A percentile compares a stretch with the other conserved stretches of the same genome.
Evolutionary conservation across 1,284 basidiomycete species (phyloP).

Genomic region (Tilletia walkeri): DNA sequence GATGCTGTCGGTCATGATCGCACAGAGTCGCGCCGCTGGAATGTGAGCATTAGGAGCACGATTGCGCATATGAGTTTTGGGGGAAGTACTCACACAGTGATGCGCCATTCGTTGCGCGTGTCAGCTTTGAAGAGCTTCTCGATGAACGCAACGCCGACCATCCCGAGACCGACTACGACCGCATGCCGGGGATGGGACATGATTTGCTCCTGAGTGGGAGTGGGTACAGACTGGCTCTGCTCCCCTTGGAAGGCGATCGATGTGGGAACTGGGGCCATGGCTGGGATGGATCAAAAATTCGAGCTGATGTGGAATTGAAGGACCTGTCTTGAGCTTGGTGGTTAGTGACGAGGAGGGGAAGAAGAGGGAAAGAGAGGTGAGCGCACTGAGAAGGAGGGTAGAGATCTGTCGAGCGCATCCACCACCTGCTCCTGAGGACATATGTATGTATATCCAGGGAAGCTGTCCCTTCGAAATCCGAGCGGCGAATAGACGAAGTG

Average conservation of each 20-base stretch:
- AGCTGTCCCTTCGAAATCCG: no score
- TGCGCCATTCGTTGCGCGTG: slow-evolving; percentile 38
- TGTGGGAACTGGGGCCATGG: slow-evolving; percentile 12
- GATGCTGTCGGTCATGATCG: slow-evolving; percentile 32
- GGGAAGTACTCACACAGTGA: slow-evolving; percentile 29
- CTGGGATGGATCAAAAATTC: no score
- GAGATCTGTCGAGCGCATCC: no score
- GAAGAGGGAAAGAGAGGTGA: background rate
- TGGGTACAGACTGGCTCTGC: background rate
- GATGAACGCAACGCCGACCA: slow-evolving; percentile 66
- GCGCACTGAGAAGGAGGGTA: background rate
- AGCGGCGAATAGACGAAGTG: no score
- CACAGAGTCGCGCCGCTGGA: background rate
- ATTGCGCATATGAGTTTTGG: background rate
- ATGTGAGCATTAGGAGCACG: background rate
- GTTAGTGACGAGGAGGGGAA: background rate
- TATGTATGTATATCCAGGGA: no score
- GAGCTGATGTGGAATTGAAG: background rate
- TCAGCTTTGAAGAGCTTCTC: slow-evolving; percentile 48
- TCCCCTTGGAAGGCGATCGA: background rate
- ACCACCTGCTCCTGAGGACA: no score
- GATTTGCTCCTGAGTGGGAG: no score
- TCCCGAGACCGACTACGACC: slow-evolving; percentile 67
- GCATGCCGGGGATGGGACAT: slow-evolving; percentile 34
- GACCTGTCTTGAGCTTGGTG: background rate